Conservation (phyloP, 2,329 filamentous ascomycete species). For the Dactylellina leptospora region DNA sequence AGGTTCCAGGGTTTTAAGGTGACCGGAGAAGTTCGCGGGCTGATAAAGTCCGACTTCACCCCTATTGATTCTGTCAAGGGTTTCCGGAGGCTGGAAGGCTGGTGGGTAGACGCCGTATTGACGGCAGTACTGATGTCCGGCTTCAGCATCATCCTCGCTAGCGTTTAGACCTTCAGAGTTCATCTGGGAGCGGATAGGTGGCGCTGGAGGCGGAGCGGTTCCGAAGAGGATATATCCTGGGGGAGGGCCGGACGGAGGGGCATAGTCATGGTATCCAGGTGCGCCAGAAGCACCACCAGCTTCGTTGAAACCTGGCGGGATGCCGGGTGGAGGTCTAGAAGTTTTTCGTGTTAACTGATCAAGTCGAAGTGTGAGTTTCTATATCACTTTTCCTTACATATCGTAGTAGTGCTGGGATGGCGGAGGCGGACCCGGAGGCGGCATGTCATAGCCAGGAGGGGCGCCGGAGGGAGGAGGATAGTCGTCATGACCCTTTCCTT, state of each 20-base stretch:
- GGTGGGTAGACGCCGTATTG: slow-evolving; percentile 69
- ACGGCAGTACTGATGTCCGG: slow-evolving; percentile 73
- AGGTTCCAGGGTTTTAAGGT: slow-evolving; percentile 63
- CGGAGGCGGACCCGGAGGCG: slow-evolving; percentile 30
- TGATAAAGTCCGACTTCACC: slow-evolving; percentile 68
- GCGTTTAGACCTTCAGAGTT: slow-evolving; percentile 66
- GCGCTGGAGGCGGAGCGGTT: slow-evolving; percentile 25
- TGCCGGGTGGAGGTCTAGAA: slow-evolving; percentile 21
- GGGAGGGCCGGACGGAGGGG: slow-evolving; percentile 35
- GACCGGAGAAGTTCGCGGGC: slow-evolving; percentile 65
- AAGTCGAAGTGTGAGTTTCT: neutral
- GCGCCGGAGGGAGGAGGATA: slow-evolving; percentile 35
- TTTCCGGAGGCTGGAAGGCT: slow-evolving; percentile 64
- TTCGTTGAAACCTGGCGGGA: slow-evolving; percentile 31
- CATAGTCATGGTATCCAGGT: slow-evolving; percentile 24
- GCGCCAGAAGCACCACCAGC: slow-evolving; percentile 23
- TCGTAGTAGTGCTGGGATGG: slow-evolving; percentile 6
- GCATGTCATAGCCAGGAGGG: slow-evolving; percentile 35
- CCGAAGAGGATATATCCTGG: slow-evolving; percentile 48
- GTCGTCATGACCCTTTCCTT: slow-evolving; percentile 34
- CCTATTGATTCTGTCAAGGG: slow-evolving; percentile 63
- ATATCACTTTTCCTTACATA: slow-evolving; percentile 18
- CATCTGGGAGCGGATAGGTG: slow-evolving; percentile 33
- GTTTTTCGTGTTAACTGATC: neutral
- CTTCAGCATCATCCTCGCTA: slow-evolving; percentile 69